Evolutionary conservation across 345 rosid species (phyloP).

Genomic region (Kernera saxatilis): DNA sequence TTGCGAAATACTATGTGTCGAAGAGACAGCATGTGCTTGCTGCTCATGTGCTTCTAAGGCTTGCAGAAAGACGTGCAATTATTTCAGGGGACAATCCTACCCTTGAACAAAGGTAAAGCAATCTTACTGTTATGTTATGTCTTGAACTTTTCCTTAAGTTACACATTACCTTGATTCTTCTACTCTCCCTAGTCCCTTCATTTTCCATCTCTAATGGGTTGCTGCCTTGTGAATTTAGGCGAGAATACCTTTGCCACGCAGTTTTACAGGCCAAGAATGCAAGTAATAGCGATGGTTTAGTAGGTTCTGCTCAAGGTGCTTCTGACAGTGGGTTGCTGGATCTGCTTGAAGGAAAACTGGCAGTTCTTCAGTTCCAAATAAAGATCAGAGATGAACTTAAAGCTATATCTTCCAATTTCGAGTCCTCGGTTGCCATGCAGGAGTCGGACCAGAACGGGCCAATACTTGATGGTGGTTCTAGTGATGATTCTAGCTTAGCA

Average conservation of each 20-base stretch:
- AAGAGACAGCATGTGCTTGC: slow-evolving; percentile 95
- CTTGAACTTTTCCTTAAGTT: neutral
- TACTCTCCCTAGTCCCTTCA: neutral
- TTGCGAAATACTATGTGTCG: slow-evolving; percentile 85
- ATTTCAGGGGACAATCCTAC: slow-evolving; percentile 55
- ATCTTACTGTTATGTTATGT: neutral
- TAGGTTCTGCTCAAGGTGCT: slow-evolving; percentile 48
- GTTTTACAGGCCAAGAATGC: slow-evolving; percentile 96
- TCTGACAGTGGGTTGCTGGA: slow-evolving; percentile 78
- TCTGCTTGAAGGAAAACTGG: slow-evolving; percentile 95
- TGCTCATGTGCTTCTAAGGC: slow-evolving; percentile 83
- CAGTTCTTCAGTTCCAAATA: slow-evolving; percentile 84
- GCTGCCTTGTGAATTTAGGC: slow-evolving; percentile 46
- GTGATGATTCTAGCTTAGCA: slow-evolving; percentile 40
- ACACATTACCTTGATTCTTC: slow-evolving; percentile 1
- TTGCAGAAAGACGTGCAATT: slow-evolving; percentile 80
- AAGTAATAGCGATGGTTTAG: slow-evolving; percentile 49
- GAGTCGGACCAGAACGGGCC: slow-evolving; percentile 52
- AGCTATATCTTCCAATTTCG: slow-evolving; percentile 56
- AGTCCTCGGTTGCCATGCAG: slow-evolving; percentile 41
- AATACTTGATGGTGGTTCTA: slow-evolving; percentile 35
- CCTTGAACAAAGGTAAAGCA: slow-evolving; percentile 73
- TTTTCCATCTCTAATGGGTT: slow-evolving; percentile 26
- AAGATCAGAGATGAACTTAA: slow-evolving; percentile 81
- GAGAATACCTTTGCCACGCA: slow-evolving; percentile 81